Percentiles rank a stretch among this genome's conserved stretches.
Conservation (phyloP, 2,329 filamentous ascomycete genomes). For the Fusarium citri region DNA sequence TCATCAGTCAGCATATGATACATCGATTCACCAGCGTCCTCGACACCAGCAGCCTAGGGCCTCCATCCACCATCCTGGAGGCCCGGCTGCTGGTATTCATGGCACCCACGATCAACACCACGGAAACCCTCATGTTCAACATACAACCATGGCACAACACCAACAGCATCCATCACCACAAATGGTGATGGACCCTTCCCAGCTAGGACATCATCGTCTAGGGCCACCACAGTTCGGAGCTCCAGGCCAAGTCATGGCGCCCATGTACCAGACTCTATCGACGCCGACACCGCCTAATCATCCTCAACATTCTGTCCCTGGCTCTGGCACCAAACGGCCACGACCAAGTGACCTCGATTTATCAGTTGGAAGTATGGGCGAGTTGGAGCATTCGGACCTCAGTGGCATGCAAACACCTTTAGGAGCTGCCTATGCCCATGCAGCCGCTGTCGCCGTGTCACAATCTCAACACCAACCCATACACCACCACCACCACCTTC, state of each 20-base stretch:
- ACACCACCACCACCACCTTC: constrained; percentile 85
- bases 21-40: constrained; percentile 51
- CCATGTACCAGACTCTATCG: constrained; percentile 64
- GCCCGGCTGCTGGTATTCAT: constrained; percentile 58
- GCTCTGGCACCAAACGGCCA: constrained; percentile 61
- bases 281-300: constrained; percentile 54
- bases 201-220: constrained; percentile 64
- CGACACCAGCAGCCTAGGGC: constrained; percentile 58
- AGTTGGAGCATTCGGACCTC: constrained; percentile 67
- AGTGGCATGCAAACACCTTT: constrained; percentile 66
- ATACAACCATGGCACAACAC: constrained; percentile 57
- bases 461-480: constrained; percentile 61
- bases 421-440: constrained; percentile 63
- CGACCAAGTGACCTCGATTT: constrained; percentile 71
- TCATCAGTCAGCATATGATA: constrained; percentile 72
- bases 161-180: constrained; percentile 63
- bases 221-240: constrained; percentile 65
- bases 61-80: constrained; percentile 61
- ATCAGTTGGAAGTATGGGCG: constrained; percentile 61
- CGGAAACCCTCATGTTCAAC: constrained; percentile 48
- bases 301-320: constrained; percentile 45
- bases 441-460: constrained; percentile 50
- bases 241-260: constrained; percentile 61
- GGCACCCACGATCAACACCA: constrained; percentile 56
- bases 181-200: constrained; percentile 67